Evolutionary conservation across 1,139 yeast species (phyloP), one percentile per base, ranked within the genome.

Genomic region (Diutina scorzettiae): DNA sequence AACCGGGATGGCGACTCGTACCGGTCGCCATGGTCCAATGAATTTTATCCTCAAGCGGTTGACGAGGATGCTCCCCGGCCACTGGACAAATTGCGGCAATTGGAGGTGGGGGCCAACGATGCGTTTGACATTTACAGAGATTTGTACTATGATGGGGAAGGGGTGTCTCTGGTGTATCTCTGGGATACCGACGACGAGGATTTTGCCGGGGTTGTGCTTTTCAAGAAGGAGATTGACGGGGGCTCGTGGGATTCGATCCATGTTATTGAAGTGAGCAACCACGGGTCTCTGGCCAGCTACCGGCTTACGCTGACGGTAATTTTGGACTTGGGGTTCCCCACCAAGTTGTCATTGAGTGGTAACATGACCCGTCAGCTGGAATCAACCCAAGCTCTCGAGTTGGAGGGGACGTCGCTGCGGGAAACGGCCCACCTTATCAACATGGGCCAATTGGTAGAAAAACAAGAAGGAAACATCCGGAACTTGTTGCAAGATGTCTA

Each of bases 51-150:
- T 0, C 52, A 53, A 7, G 57, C 75, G 18, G 63, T 53, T 27
- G 87, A 76, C 31, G 71, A 67, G 36, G 66, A 63, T 36, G 77
- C 78, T 25, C 91, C 94, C 5, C 77, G 67, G 50, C 96, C 97
- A 6, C 72, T 85, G 11, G 64, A 63, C 2, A 63, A 64, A 28
- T 66, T 91, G 47, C 71, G 97, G 52, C 73, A 78, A 52, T 65
- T 91, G 52, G 98, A 91, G 60, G 57, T 74, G 23, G 71, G 78
- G 50, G 91, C 95, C 48, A 91, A 91, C 58, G 93, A 86, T 48
- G 82, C 96, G 8, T 86, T 91, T 58, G 97, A 89, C 54, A 74
- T 91, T 33, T 91, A 91, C 63, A 71, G 96, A 49, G 98, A 91
- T 57, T 64, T 91, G 52, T 91, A 91, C 64, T 91, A 87, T 58